A percentile compares a stretch with the other conserved stretches of the same genome.
These are phyloP conservation scores for Biscogniauxia marginata DNA, from an alignment of 2,329 filamentous ascomycete species.

Conservation along the genomic window DNA sequence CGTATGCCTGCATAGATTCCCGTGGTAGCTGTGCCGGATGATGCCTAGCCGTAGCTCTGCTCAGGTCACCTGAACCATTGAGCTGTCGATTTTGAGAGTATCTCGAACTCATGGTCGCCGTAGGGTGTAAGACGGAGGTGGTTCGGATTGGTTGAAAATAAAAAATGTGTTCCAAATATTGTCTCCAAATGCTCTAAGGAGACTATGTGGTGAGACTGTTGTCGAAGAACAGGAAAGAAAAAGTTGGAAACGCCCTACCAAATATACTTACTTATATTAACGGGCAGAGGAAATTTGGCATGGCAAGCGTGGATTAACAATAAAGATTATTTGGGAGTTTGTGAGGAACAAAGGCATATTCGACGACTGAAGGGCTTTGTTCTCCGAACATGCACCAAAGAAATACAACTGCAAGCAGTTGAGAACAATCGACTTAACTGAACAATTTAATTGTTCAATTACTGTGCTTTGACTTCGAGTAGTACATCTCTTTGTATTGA, in stretches of 20 bases:
- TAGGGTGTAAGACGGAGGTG: not conserved
- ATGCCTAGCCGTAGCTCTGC: not conserved
- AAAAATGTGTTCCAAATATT: not conserved
- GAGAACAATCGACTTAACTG: not conserved
- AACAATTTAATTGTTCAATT: no score
- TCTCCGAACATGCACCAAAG: not conserved
- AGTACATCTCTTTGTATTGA: no score
- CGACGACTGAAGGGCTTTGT: not conserved
- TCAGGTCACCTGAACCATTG: not conserved
- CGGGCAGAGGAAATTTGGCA: no score
- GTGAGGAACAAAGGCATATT: not conserved
- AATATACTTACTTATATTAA: not conserved
- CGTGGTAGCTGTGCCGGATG: not conserved
- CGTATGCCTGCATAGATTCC: conserved; percentile 16
- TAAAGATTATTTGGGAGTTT: no score
- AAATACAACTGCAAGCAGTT: not conserved
- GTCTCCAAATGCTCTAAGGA: not conserved
- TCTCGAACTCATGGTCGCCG: conserved; percentile 11
- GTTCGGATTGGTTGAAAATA: not conserved
- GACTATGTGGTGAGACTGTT: not conserved
- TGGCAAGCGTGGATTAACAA: no score
- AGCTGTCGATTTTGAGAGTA: conserved; percentile 1
- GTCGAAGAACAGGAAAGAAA: not conserved
- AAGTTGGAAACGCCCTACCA: not conserved
- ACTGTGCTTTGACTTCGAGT: no score